Evolutionary conservation across 1,139 yeast genomes (phyloP).

Genomic region (Martiniozyma asiatica): DNA sequence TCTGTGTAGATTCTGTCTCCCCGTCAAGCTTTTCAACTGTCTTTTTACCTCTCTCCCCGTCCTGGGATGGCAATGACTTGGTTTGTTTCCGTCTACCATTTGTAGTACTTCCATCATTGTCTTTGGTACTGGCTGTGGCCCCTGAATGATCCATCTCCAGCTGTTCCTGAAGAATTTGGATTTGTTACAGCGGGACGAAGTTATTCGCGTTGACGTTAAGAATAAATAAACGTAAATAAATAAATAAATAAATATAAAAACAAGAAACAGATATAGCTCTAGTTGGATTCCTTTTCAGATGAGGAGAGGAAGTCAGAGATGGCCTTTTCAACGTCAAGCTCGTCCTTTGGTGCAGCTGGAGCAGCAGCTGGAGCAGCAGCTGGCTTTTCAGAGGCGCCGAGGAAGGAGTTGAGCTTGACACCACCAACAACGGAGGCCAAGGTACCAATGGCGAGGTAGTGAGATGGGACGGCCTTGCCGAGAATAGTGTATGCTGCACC

Average conservation of each 20-base stretch:
- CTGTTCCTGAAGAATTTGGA: too few species aligned
- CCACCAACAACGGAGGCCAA: slow-evolving; percentile 27
- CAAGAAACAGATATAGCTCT: too few species aligned
- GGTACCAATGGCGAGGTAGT: slow-evolving; percentile 32
- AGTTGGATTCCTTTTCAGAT: too few species aligned
- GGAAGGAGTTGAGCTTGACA: slow-evolving; percentile 15
- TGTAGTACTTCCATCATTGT: too few species aligned
- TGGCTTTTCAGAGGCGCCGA: slow-evolving; percentile 24
- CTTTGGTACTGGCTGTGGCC: too few species aligned
- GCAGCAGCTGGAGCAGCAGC: slow-evolving; percentile 26
- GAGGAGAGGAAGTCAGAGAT: slow-evolving; percentile 24
- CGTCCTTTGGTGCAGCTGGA: slow-evolving; percentile 31
- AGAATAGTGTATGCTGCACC: slow-evolving; percentile 51
- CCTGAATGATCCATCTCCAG: too few species aligned
- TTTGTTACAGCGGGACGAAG: too few species aligned
- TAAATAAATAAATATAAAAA: too few species aligned
- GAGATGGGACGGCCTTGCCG: slow-evolving; percentile 56
- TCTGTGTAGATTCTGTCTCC: neutral
- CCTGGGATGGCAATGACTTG: too few species aligned
- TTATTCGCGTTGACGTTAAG: too few species aligned
- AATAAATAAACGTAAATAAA: too few species aligned
- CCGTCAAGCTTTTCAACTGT: neutral
- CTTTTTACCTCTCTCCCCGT: neutral
- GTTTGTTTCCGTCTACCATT: too few species aligned
- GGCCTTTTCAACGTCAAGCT: slow-evolving; percentile 49